Conservation (phyloP, 2,329 filamentous ascomycete genomes). For the Zasmidium cellare region DNA sequence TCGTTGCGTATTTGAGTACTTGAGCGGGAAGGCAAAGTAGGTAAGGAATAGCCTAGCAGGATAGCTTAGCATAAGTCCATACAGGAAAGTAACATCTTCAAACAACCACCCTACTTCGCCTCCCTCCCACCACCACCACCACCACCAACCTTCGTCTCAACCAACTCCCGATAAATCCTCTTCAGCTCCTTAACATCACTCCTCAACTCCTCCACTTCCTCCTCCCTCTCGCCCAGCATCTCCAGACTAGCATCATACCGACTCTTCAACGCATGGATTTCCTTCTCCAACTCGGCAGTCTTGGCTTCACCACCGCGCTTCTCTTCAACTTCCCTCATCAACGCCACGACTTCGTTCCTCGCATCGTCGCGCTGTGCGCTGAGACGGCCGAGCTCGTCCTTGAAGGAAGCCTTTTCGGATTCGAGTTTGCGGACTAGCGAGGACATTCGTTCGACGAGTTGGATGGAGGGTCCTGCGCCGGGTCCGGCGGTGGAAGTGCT, state of each 20-base stretch:
- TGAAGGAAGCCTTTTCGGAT: constrained; percentile 83
- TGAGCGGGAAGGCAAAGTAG: too few relatives aligned
- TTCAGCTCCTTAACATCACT: constrained; percentile 92
- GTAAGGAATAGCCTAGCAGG: background rate
- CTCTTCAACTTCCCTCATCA: constrained; percentile 84
- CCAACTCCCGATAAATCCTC: constrained; percentile 90
- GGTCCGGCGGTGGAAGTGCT: constrained; percentile 69
- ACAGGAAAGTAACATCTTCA: background rate
- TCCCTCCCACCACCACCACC: background rate
- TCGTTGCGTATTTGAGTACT: too few relatives aligned
- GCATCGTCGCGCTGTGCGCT: constrained; percentile 88
- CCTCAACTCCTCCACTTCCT: constrained; percentile 85
- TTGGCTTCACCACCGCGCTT: constrained; percentile 62
- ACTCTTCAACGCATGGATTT: constrained; percentile 68
- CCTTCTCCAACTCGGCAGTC: constrained; percentile 65
- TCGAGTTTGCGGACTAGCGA: constrained; percentile 88
- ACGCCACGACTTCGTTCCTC: constrained; percentile 79
- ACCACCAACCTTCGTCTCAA: constrained; percentile 54
- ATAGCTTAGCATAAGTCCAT: background rate
- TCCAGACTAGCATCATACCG: constrained; percentile 90
- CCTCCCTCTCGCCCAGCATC: constrained; percentile 95
- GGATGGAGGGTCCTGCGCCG: constrained; percentile 80
- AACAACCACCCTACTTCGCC: background rate
- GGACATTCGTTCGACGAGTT: constrained; percentile 94
- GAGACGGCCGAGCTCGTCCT: constrained; percentile 80